Conservation (phyloP, 805 yeast species). For the Kuraishia capsulata region DNA sequence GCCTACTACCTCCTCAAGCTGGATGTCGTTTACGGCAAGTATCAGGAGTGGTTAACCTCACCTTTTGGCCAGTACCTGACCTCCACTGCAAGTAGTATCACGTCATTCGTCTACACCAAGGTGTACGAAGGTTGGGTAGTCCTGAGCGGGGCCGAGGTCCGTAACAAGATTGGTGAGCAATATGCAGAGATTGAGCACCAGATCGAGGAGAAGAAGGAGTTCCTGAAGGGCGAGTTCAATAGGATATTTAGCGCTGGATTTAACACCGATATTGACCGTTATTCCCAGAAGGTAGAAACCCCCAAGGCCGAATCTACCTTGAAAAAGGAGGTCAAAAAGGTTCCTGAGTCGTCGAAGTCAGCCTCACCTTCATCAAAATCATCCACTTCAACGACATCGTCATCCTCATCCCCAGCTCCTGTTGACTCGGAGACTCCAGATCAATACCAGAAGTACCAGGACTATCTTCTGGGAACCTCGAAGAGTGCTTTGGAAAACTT, state of each 20-base stretch:
- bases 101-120: background rate
- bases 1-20: constrained; percentile 1
- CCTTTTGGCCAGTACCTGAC: background rate
- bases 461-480: constrained; percentile 25
- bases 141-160: background rate
- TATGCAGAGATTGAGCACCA: constrained; percentile 7
- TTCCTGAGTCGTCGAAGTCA: constrained; percentile 5
- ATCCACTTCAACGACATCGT: background rate
- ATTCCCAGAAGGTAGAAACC: background rate
- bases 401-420: background rate
- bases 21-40: constrained; percentile 1
- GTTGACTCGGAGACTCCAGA: background rate
- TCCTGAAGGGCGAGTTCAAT: constrained; percentile 20
- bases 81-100: background rate
- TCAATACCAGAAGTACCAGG: constrained; percentile 13
- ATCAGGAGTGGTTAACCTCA: background rate
- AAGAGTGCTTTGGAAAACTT: constrained; percentile 29
- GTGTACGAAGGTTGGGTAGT: background rate
- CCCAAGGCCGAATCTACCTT: background rate
- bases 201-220: constrained; percentile 20
- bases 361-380: constrained; percentile 2
- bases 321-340: constrained; percentile 3
- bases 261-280: constrained; percentile 6
- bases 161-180: background rate
- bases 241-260: constrained; percentile 18